phyloP scores from a whole-genome alignment of 768 basidiomycete species.

The Suillus occidentalis region DNA sequence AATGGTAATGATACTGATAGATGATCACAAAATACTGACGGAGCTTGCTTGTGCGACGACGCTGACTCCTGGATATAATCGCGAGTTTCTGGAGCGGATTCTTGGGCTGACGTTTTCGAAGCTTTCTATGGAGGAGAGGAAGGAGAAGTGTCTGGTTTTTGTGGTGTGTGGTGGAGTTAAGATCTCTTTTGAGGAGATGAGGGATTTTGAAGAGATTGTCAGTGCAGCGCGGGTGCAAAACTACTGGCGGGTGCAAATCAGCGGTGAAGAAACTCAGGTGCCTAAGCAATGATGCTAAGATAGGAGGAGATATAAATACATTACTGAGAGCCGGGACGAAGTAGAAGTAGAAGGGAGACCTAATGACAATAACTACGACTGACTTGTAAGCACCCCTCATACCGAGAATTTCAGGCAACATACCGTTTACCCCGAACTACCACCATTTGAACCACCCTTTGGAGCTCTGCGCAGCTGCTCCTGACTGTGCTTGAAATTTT shows the following conservation, averaged over 20 bases:
- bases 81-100: slow-evolving; percentile 48
- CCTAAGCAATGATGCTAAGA: slow-evolving; percentile 10
- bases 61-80: slow-evolving; percentile 64
- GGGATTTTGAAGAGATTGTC: slow-evolving; percentile 45
- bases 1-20: slow-evolving; percentile 32
- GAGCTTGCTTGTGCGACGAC: slow-evolving; percentile 77
- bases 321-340: background rate
- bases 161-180: slow-evolving; percentile 71
- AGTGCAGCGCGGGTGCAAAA: slow-evolving; percentile 31
- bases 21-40: slow-evolving; percentile 73
- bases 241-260: slow-evolving; percentile 24
- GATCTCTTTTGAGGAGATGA: slow-evolving; percentile 52
- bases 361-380: background rate
- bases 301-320: background rate
- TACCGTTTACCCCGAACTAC: slow-evolving; percentile 16
- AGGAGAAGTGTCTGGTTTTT: slow-evolving; percentile 52
- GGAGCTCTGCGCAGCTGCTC: slow-evolving; percentile 18
- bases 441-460: slow-evolving; percentile 29
- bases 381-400: background rate
- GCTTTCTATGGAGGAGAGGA: slow-evolving; percentile 25
- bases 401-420: background rate
- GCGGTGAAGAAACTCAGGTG: slow-evolving; percentile 14
- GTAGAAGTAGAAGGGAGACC: background rate
- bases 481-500: slow-evolving; percentile 23
- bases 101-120: slow-evolving; percentile 21